These are phyloP conservation scores for Termitomyces sp. DNA, from an alignment of 768 basidiomycete genomes.

Conservation along the genomic window DNA sequence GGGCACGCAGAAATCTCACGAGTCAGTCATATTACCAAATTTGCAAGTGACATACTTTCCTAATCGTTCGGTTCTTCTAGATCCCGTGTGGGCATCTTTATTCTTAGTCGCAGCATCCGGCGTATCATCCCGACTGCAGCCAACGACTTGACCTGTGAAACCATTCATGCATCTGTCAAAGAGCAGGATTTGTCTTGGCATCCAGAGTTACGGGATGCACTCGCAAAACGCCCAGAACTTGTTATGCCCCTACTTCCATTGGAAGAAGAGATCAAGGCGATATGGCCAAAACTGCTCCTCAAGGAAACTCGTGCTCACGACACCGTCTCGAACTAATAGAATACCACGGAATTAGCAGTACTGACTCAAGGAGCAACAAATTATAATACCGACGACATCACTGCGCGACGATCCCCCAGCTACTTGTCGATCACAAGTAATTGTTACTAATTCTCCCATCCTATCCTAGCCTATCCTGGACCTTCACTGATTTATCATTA, in stretches of 20 bases:
- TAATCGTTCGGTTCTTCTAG: constrained; percentile 26
- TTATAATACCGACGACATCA: too few relatives aligned
- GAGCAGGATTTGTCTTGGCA: constrained; percentile 33
- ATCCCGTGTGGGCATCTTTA: constrained; percentile 52
- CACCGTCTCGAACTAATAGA: not conserved
- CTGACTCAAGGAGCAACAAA: too few relatives aligned
- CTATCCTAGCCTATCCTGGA: too few relatives aligned
- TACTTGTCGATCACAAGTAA: too few relatives aligned
- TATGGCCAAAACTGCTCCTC: constrained; percentile 42
- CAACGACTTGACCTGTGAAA: constrained; percentile 51
- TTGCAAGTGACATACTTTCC: not conserved
- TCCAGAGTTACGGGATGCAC: constrained; percentile 27
- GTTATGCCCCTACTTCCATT: constrained; percentile 42
- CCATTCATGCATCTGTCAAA: constrained; percentile 57
- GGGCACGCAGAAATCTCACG: constrained; percentile 60
- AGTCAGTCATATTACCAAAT: constrained; percentile 37
- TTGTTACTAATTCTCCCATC: too few relatives aligned
- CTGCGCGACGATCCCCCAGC: too few relatives aligned
- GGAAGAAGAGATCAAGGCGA: constrained; percentile 45
- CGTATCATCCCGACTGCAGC: constrained; percentile 44
- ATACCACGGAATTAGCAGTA: too few relatives aligned
- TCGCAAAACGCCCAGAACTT: constrained; percentile 42
- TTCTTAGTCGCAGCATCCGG: constrained; percentile 37
- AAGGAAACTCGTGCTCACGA: constrained; percentile 6
- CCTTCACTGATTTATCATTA: too few relatives aligned